Base-by-base conservation (phyloP, 306 rosid genomes). In the Rubus idaeus region DNA sequence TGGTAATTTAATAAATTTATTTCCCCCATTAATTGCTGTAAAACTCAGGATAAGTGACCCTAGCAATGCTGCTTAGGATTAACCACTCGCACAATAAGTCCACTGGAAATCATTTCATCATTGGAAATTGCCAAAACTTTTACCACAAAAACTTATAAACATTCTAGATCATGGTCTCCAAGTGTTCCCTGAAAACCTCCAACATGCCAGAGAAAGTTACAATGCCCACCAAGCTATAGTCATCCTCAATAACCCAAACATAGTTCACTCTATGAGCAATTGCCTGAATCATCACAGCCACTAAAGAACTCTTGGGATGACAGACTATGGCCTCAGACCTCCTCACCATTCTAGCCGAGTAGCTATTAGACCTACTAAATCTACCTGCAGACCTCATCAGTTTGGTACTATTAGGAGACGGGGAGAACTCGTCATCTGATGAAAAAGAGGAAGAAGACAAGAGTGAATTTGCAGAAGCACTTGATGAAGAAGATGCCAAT, bases 241-340 rank as follows among this genome's bases (percentile, higher is more conserved):
- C 99, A 74, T 92, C 97, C 72, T 90, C 98, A 37, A 90, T 82
- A n/a, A 95, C 99, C 99, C 99, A 95, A 50, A 92, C 86, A 53
- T 95, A 95, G 74, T 91, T 95, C 47, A 89, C 99, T 44, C 97
- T 84, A 30, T 95, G 97, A 79, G 99, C 96, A 61, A 95, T 92
- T 30, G 97, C 99, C 77, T 95, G 99, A 72, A 95, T 95, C 96
- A 95, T 89, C 75, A 89, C 99, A 69, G 99, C 99, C n/a, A 92
- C 81, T 68, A 95, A 73, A 0, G 99, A 95, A 83, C 98, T 95
- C 83, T 83, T 89, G 6, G 91, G 93, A 57, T 92, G 99, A 63
- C 99, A 95, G 49, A 95, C 97, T 23, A 89, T 89, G 53, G 97
- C 97, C 82, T 95, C 99, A 0, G 91, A 89, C 67, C 89, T 88